These are phyloP conservation scores for Colletotrichum australisinense DNA, from an alignment of 2,329 filamentous ascomycete species.

Conservation along the genomic window DNA sequence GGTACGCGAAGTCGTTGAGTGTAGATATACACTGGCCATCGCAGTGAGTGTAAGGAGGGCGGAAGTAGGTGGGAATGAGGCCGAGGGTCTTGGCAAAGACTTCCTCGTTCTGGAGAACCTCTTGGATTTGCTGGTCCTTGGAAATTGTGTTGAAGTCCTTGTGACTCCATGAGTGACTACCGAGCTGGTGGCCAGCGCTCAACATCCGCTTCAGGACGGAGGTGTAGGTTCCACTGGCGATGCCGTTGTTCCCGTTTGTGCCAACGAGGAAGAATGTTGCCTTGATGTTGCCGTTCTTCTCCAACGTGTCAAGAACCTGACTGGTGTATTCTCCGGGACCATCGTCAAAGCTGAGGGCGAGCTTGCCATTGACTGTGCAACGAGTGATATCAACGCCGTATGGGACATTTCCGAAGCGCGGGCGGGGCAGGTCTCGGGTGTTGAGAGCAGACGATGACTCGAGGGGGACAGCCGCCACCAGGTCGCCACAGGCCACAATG, in stretches of 20 bases:
- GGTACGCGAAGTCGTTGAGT: constrained; percentile 46
- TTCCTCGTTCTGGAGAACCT: constrained; percentile 59
- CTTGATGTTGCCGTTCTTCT: constrained; percentile 42
- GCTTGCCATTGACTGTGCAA: constrained; percentile 45
- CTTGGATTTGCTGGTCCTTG: constrained; percentile 45
- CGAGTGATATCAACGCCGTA: constrained; percentile 48
- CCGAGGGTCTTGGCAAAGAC: constrained; percentile 55
- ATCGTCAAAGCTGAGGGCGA: constrained; percentile 53
- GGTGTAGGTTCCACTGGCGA: constrained; percentile 48
- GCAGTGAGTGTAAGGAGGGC: constrained; percentile 50
- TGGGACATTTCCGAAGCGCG: constrained; percentile 43
- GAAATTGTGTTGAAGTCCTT: constrained; percentile 51
- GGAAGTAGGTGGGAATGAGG: constrained; percentile 59
- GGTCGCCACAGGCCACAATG: constrained; percentile 22
- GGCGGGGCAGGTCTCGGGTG: constrained; percentile 38
- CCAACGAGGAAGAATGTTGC: constrained; percentile 52
- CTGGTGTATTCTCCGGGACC: constrained; percentile 48
- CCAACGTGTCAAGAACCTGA: constrained; percentile 49
- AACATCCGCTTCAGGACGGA: constrained; percentile 57
- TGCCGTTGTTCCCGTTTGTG: constrained; percentile 47
- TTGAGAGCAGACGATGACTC: constrained; percentile 19
- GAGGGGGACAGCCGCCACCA: constrained; percentile 20
- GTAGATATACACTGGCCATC: constrained; percentile 39
- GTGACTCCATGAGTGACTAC: constrained; percentile 61
- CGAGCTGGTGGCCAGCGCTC: constrained; percentile 58